These are phyloP conservation scores for Solanum megistacrolobum DNA, from an alignment of 257 asterid species.

Conservation along the genomic window DNA sequence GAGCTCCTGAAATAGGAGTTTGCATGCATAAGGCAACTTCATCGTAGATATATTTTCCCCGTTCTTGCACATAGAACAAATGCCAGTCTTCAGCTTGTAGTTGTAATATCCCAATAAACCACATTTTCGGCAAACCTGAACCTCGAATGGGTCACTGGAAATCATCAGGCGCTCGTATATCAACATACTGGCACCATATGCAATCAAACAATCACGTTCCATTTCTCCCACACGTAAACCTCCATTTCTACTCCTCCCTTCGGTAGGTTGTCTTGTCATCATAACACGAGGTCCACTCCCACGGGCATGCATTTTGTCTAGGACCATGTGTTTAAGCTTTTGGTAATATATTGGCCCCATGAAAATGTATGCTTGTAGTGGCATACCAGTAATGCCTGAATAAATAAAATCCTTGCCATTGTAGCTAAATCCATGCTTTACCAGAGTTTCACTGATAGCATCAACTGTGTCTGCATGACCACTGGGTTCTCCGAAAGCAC, in stretches of 20 bases:
- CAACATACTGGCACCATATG: conserved; percentile 96
- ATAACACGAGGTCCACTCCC: conserved; percentile 85
- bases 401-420: conserved; percentile 75
- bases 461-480: conserved; percentile 96
- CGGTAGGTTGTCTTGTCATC: conserved; percentile 96
- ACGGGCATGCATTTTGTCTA: conserved; percentile 97
- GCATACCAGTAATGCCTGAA: conserved; percentile 88
- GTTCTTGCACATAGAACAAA: conserved; percentile 78
- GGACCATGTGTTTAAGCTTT: conserved; percentile 95
- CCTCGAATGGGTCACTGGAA: conserved; percentile 96
- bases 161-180: conserved; percentile 82
- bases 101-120: conserved; percentile 86
- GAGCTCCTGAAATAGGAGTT: conserved; percentile 75
- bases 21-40: conserved; percentile 99
- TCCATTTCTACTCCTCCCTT: conserved; percentile 91
- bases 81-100: conserved; percentile 54
- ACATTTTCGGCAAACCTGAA: conserved; percentile 90
- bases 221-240: conserved; percentile 96
- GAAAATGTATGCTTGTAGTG: conserved; percentile 86
- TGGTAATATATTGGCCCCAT: conserved; percentile 99
- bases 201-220: conserved; percentile 99
- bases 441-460: conserved; percentile 89
- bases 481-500: conserved; percentile 97
- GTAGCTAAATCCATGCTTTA: conserved; percentile 89
- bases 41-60: conserved; percentile 84